Conservation (phyloP, 2,329 filamentous ascomycete species). For the Grosmannia penicillata region DNA sequence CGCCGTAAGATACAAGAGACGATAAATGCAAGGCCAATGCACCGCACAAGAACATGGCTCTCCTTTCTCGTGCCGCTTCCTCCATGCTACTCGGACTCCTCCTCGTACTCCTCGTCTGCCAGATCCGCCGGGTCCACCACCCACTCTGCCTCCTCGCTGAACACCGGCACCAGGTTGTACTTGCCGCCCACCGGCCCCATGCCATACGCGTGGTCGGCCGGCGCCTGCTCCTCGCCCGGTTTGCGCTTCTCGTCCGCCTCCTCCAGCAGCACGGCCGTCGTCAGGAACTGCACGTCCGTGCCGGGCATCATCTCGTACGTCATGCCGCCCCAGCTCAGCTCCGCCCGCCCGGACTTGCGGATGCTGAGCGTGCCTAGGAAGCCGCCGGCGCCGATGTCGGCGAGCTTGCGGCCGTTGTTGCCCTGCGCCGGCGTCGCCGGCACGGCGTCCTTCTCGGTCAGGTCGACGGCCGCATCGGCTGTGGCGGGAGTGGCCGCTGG, state of each 20-base stretch:
- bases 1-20: too few species aligned
- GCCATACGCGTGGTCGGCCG: constrained; percentile 34
- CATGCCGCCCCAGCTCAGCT: constrained; percentile 48
- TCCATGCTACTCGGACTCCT: background rate
- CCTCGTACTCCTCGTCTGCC: constrained; percentile 10
- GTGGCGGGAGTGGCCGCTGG: too few species aligned
- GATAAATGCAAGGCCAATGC: too few species aligned
- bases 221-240: constrained; percentile 14
- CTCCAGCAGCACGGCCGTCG: constrained; percentile 44
- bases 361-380: constrained; percentile 45
- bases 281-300: constrained; percentile 36
- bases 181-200: constrained; percentile 51
- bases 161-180: constrained; percentile 44
- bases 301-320: constrained; percentile 38
- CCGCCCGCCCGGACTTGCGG: constrained; percentile 45
- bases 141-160: constrained; percentile 44
- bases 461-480: constrained; percentile 27
- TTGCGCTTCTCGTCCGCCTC: constrained; percentile 37
- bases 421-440: constrained; percentile 10
- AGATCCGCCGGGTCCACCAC: constrained; percentile 13
- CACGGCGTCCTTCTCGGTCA: constrained; percentile 25
- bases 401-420: constrained; percentile 14
- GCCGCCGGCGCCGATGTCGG: constrained; percentile 26
- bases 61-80: background rate
- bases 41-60: background rate